These are phyloP conservation scores for Coleophoma crateriformis DNA, from an alignment of 2,329 filamentous ascomycete genomes.

Conservation along the genomic window DNA sequence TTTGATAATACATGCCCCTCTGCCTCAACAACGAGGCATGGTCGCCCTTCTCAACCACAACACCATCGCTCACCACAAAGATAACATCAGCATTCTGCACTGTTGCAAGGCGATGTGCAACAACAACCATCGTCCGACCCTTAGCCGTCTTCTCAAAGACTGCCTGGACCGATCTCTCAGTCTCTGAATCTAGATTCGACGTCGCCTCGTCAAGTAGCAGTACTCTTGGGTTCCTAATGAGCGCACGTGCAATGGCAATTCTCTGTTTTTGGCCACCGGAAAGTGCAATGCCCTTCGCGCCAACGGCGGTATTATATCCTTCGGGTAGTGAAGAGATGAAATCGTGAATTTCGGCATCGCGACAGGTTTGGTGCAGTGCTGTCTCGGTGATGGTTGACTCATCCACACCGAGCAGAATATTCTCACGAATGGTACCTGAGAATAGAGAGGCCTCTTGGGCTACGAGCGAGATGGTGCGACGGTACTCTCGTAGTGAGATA, in stretches of 20 bases:
- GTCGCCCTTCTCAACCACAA: slow-evolving; percentile 17
- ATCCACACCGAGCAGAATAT: slow-evolving; percentile 59
- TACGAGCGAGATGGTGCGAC: slow-evolving; percentile 60
- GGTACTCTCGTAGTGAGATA: slow-evolving; percentile 57
- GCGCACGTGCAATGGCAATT: slow-evolving; percentile 75
- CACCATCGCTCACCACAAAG: slow-evolving; percentile 20
- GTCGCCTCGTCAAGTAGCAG: slow-evolving; percentile 71
- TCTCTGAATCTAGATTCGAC: slow-evolving; percentile 44
- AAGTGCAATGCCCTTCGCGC: slow-evolving; percentile 81
- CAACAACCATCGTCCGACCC: slow-evolving; percentile 42
- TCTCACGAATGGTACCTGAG: slow-evolving; percentile 59
- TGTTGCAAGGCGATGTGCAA: slow-evolving; percentile 24
- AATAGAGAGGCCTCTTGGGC: slow-evolving; percentile 70
- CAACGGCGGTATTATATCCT: slow-evolving; percentile 84
- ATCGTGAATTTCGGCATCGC: slow-evolving; percentile 85
- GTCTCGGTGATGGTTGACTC: slow-evolving; percentile 43
- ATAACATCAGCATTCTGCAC: slow-evolving; percentile 22
- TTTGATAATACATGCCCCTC: slow-evolving; percentile 16
- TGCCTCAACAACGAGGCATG: slow-evolving; percentile 12
- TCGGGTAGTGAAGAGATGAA: slow-evolving; percentile 78
- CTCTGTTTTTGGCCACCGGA: slow-evolving; percentile 94
- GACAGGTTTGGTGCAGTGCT: slow-evolving; percentile 71
- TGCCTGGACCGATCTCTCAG: slow-evolving; percentile 50
- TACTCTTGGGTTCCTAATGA: slow-evolving; percentile 60
- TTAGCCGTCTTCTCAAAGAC: slow-evolving; percentile 59